Base-by-base conservation (phyloP, 2,329 filamentous ascomycete genomes). In the Aspergillus pseudotamarii region DNA sequence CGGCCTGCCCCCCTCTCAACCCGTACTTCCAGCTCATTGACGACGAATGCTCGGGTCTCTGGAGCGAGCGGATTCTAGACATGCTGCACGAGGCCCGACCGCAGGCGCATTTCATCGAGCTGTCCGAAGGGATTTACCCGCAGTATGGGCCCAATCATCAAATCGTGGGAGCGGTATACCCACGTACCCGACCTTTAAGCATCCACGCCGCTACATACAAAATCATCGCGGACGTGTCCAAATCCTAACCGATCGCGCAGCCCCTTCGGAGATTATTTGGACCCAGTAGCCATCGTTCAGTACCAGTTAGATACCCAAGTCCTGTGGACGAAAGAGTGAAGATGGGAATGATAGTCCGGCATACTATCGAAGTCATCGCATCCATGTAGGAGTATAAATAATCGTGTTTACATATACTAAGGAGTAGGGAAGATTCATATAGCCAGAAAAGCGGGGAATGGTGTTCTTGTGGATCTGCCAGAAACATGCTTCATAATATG, bases 11-110 rank as follows among this genome's bases (percentile, higher is more conserved):
- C 4, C 85, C 88, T 1, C 78, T 92, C 5, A 92, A 93, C 69
- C 91, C 91, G 0, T 92, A 89, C 71, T 93, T 92, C 73, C 80
- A 89, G 61, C 78, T 92, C 48, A 80, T 83, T 38, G 81, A 87
- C 54, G 85, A 85, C 43, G 78, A 81, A 70, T 90, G 88, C 69
- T 88, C 86, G 1, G 91, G 91, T 6, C 84, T 93, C 2, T 93
- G 90, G 91, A 92, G 88, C 72, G 86, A 90, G 10, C 75, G 80
- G 9, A 92, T 93, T 53, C 78, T 92, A 11, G 79, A 84, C 28
- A 83, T 86, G 62, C 83, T 93, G 59, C 81, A 82, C 36, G 80
- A 81, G 43, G 83, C 86, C 14, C 84, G 90, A 6, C 89, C 90
- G 0, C 75, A 80, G 1, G 84, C 84, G 4, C 77, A 80, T 1